Evolutionary conservation across 176 grass and related monocot genomes (phyloP).

Genomic region (Metroxylon sagu): DNA sequence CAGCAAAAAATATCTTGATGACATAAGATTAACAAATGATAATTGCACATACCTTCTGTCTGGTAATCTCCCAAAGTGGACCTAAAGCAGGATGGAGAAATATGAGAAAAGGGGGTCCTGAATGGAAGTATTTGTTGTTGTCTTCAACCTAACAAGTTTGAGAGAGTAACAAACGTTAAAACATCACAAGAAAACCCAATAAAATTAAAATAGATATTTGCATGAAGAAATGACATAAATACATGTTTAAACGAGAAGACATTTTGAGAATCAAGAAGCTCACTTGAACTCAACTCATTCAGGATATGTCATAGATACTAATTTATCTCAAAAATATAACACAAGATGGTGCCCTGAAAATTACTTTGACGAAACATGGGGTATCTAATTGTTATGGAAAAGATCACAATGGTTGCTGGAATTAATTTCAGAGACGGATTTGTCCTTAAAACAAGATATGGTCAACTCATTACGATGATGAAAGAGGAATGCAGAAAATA

Average conservation of each 20-base stretch:
- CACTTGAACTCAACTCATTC: too few species aligned
- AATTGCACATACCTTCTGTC: conserved; percentile 63
- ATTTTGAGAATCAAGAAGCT: too few species aligned
- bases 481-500: too few species aligned
- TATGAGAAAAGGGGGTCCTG: conserved; percentile 71
- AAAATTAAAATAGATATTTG: background rate
- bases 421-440: too few species aligned
- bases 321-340: too few species aligned
- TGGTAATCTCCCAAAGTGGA: conserved; percentile 83
- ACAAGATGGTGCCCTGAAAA: too few species aligned
- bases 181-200: conserved; percentile 3
- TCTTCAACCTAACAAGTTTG: conserved; percentile 62
- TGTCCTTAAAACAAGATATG: too few species aligned
- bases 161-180: conserved; percentile 18
- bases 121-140: conserved; percentile 61
- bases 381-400: too few species aligned
- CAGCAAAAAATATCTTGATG: background rate
- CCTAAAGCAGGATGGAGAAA: conserved; percentile 98
- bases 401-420: too few species aligned
- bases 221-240: background rate
- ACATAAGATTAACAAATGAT: background rate
- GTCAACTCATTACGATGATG: too few species aligned
- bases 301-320: too few species aligned
- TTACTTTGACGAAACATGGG: too few species aligned
- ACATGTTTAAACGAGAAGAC: background rate